A percentile compares a stretch with the other conserved stretches of the same genome.
Conservation (phyloP, 176 grass and related monocot genomes). For the Eragrostis curvula region DNA sequence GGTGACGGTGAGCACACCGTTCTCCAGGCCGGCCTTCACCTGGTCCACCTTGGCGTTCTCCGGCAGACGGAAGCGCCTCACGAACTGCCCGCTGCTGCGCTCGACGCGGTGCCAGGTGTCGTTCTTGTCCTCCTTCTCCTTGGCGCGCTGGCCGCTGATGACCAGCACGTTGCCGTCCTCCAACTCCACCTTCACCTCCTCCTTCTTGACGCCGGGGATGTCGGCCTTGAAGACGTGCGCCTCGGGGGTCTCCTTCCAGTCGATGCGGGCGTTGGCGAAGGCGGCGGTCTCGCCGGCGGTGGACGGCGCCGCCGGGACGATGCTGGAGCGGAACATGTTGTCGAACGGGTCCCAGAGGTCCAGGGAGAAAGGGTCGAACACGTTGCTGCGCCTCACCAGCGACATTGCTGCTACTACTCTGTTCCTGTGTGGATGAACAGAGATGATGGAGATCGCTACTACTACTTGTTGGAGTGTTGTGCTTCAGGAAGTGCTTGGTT, state of each 20-base stretch:
- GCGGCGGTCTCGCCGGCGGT: not conserved
- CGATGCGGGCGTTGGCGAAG: conserved; percentile 25
- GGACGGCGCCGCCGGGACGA: not conserved
- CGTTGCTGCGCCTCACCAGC: conserved; percentile 50
- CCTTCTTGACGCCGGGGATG: conserved; percentile 54
- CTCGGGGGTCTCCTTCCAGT: conserved; percentile 57
- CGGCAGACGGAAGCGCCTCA: conserved; percentile 46
- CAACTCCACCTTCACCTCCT: conserved; percentile 54
- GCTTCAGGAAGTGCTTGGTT: not conserved
- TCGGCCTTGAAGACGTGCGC: conserved; percentile 69
- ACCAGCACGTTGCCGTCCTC: conserved; percentile 57
- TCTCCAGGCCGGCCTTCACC: conserved; percentile 55
- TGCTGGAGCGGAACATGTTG: not conserved
- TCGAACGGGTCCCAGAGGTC: conserved; percentile 66
- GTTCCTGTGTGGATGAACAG: not conserved
- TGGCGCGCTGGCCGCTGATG: conserved; percentile 56
- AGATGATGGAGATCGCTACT: not conserved
- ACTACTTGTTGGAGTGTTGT: not conserved
- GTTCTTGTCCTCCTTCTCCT: conserved; percentile 60
- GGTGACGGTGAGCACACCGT: conserved; percentile 61
- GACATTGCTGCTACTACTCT: not conserved
- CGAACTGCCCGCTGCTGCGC: conserved; percentile 58
- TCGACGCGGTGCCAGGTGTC: conserved; percentile 70
- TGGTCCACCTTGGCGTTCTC: conserved; percentile 52
- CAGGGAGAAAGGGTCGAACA: conserved; percentile 83